Evolutionary conservation across 169 alveolate species (phyloP), one percentile per base, ranked within the genome.

Genomic region (Plasmodium gonderi): DNA sequence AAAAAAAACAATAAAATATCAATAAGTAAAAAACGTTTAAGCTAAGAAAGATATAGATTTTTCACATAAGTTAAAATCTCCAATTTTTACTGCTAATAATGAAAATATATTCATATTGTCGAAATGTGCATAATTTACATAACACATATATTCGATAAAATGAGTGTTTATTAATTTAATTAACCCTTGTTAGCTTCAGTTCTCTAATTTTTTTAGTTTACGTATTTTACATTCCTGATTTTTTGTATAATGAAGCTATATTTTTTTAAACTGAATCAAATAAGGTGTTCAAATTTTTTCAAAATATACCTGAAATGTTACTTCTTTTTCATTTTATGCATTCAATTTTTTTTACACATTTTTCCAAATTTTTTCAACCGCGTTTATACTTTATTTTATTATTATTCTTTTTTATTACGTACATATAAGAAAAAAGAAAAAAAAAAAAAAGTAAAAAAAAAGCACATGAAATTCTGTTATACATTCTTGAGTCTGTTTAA

Each of bases 301-400:
- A 60, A 20, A 60, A 60, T 60, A 60, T 36, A 60, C 72, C 2
- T 60, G 72, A 11, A 60, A 60, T 60, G 17, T 23, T 60, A 23
- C 9, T 60, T 60, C 26, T 60, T 60, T 60, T 60, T n/a, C n/a
- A n/a, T n/a, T n/a, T n/a, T n/a, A n/a, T n/a, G n/a, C n/a, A n/a
- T n/a, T n/a, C n/a, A n/a, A n/a, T n/a, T n/a, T n/a, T n/a, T n/a
- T 36, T 60, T 60, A 60, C 72, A 60, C 72, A 29, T 60, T 60
- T 60, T 60, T 36, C 72, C 72, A 23, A 60, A n/a, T 8, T 20
- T 60, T 60, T 20, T 60, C 26, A 29, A 23, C 17, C 26, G 0
- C 72, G 26, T 60, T n/a, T n/a, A n/a, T n/a, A n/a, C n/a, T n/a
- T n/a, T n/a, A 5, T 23, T 17, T 60, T 60, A 36, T 36, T 29